phyloP scores from a whole-genome alignment of 2,329 filamentous ascomycete genomes.

The Monosporascus sp. region DNA sequence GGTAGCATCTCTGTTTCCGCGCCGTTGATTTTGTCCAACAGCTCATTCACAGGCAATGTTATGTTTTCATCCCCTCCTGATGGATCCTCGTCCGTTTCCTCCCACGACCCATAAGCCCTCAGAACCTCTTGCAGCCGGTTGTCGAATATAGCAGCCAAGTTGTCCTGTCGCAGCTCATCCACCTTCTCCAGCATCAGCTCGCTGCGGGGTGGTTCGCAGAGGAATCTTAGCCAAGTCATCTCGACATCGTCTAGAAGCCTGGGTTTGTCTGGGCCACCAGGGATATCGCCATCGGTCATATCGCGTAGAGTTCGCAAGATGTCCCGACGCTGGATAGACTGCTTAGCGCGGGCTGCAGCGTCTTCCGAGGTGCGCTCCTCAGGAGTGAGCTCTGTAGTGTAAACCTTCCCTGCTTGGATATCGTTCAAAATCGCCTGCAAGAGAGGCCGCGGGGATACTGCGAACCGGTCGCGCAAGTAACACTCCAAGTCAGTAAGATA shows the following conservation, averaged over 20 bases:
- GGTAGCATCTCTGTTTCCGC: conserved; percentile 1
- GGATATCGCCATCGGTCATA: neutral
- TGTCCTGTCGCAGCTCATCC: conserved; percentile 12
- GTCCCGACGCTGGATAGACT: conserved; percentile 10
- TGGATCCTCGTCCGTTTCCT: neutral
- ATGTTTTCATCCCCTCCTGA: conserved; percentile 1
- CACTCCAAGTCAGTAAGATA: conserved; percentile 20
- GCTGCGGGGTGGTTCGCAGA: conserved; percentile 23
- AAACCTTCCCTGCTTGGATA: conserved; percentile 15
- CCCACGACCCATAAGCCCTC: conserved; percentile 9
- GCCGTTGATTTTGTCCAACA: conserved; percentile 24
- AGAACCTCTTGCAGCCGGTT: conserved; percentile 23
- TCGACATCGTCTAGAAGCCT: conserved; percentile 17
- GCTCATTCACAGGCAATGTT: conserved; percentile 6
- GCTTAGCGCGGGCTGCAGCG: no score
- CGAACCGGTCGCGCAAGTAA: conserved; percentile 11
- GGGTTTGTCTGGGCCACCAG: neutral
- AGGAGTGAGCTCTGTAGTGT: neutral
- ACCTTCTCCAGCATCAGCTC: conserved; percentile 23
- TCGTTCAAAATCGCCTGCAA: conserved; percentile 22
- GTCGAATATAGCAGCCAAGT: conserved; percentile 24
- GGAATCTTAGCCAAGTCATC: conserved; percentile 21
- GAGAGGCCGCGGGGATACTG: conserved; percentile 18
- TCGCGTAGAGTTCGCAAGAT: conserved; percentile 9
- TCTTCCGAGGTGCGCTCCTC: no score